phyloP scores from a whole-genome alignment of 2,329 filamentous ascomycete species.

The Sporothrix protearum region DNA sequence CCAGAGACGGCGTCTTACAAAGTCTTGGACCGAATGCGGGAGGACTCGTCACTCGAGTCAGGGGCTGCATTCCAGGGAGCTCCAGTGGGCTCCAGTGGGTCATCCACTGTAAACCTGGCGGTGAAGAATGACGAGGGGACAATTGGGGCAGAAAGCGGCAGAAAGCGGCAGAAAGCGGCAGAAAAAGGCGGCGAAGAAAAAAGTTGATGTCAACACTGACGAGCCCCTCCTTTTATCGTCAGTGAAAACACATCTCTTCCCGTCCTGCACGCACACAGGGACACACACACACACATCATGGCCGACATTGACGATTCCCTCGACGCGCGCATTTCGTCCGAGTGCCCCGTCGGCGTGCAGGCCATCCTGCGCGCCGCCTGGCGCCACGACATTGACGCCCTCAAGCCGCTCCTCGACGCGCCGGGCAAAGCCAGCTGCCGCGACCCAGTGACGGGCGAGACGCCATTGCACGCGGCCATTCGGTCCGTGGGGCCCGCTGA shows the following conservation, averaged over 20 bases:
- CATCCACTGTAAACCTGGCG: background rate
- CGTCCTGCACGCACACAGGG: too few relatives aligned
- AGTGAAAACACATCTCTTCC: too few relatives aligned
- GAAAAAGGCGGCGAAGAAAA: conserved; percentile 20
- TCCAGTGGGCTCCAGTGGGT: background rate
- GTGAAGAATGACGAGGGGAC: background rate
- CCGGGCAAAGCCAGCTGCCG: conserved; percentile 68
- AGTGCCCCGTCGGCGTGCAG: conserved; percentile 50
- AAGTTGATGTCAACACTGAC: conserved; percentile 13
- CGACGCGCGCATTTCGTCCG: conserved; percentile 50
- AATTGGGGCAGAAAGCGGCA: background rate
- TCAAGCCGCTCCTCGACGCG: conserved; percentile 65
- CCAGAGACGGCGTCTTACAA: background rate
- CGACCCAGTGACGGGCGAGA: conserved; percentile 79
- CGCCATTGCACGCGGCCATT: conserved; percentile 85
- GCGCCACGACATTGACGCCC: conserved; percentile 59
- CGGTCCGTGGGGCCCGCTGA: conserved; percentile 46
- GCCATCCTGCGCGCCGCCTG: conserved; percentile 54
- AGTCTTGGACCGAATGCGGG: background rate
- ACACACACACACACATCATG: conserved; percentile 32
- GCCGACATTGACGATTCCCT: conserved; percentile 46
- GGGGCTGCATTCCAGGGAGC: background rate
- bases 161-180: background rate
- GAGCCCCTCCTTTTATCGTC: background rate
- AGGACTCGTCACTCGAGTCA: background rate